Conservation (phyloP, 1,284 basidiomycete genomes). For the Neolentinus lepideus region DNA sequence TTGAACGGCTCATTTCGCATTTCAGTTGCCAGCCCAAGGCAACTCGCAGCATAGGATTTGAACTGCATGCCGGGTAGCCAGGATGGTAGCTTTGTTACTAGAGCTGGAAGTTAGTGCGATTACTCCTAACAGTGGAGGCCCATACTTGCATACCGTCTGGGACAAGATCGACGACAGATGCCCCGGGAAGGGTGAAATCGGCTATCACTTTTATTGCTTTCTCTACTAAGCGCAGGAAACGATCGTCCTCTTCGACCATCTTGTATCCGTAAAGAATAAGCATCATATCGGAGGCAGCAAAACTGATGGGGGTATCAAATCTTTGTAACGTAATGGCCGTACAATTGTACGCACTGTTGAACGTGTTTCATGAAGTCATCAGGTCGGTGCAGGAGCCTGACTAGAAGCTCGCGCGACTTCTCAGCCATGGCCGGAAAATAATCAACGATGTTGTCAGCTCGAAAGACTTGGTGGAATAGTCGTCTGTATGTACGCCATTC, state of each 20-base stretch:
- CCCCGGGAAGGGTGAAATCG: neutral
- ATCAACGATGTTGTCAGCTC: neutral
- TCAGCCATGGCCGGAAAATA: neutral
- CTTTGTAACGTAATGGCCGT: neutral
- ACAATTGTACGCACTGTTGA: neutral
- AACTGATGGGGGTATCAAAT: neutral
- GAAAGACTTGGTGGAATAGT: conserved; percentile 14
- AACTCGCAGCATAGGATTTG: neutral
- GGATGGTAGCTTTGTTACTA: neutral
- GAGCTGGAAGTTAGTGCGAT: neutral
- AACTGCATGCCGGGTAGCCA: conserved; percentile 1
- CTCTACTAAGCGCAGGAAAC: neutral
- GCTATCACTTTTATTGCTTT: neutral
- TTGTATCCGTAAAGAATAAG: neutral
- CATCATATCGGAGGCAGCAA: neutral
- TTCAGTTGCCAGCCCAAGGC: neutral
- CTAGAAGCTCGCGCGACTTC: neutral
- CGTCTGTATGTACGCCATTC: conserved; percentile 14
- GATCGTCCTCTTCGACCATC: neutral
- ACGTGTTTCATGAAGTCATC: neutral
- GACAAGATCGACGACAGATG: neutral
- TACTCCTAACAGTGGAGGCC: no score
- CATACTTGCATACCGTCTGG: neutral
- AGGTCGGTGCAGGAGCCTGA: neutral
- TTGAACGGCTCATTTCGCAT: neutral